phyloP scores from a whole-genome alignment of 345 rosid species.

The Mercurialis annua region DNA sequence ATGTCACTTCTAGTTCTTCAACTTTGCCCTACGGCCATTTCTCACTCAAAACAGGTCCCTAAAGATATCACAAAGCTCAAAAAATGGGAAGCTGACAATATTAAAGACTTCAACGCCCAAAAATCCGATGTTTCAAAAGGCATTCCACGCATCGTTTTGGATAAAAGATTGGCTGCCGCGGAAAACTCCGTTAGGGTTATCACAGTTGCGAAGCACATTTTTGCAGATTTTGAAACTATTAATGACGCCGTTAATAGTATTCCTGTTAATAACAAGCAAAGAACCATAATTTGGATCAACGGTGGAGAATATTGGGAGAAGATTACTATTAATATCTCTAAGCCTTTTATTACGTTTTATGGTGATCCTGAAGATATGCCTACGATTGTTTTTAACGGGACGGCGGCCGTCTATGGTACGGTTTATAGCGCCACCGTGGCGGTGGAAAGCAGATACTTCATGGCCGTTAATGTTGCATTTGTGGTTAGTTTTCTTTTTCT shows the following conservation, averaged over 20 bases:
- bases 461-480: slow-evolving; percentile 32
- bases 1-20: neutral
- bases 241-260: slow-evolving; percentile 19
- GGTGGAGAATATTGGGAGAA: slow-evolving; percentile 32
- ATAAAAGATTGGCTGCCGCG: slow-evolving; percentile 9
- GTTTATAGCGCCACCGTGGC: slow-evolving; percentile 35
- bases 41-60: slow-evolving; percentile 14
- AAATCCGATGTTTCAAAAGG: neutral
- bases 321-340: slow-evolving; percentile 11
- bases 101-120: neutral
- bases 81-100: slow-evolving; percentile 18
- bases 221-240: slow-evolving; percentile 19
- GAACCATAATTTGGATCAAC: slow-evolving; percentile 17
- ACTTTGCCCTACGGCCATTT: neutral
- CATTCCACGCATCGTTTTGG: slow-evolving; percentile 8
- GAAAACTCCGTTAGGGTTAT: slow-evolving; percentile 12
- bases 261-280: slow-evolving; percentile 1
- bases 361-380: slow-evolving; percentile 31
- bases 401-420: slow-evolving; percentile 27
- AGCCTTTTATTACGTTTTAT: slow-evolving; percentile 21
- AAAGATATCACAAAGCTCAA: slow-evolving; percentile 15
- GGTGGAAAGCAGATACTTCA: slow-evolving; percentile 34
- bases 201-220: slow-evolving; percentile 15
- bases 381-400: slow-evolving; percentile 26
- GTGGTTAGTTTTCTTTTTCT: slow-evolving; percentile 11